Percentiles rank a stretch among this genome's conserved stretches.
Conservation (phyloP, 1,284 basidiomycete species). For the Ustilago xerochloae region DNA sequence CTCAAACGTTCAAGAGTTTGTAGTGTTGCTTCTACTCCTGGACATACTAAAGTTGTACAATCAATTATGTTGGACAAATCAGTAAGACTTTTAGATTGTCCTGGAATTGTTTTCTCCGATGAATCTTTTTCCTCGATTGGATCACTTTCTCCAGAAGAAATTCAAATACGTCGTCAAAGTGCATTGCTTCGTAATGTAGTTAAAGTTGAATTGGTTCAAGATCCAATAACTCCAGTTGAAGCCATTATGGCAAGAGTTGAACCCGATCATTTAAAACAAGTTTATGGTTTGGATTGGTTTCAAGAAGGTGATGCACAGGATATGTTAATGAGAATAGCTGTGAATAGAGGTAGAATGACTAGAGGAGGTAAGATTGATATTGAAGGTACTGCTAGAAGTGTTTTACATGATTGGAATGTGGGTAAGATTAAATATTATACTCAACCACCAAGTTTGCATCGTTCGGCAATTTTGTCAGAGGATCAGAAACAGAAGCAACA, state of each 20-base stretch:
- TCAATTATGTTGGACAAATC: conserved; percentile 91
- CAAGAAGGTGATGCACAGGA: conserved; percentile 75
- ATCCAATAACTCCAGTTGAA: conserved; percentile 78
- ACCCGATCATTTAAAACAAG: conserved; percentile 42
- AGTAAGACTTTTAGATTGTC: conserved; percentile 91
- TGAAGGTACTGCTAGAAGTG: conserved; percentile 81
- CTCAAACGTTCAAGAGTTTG: conserved; percentile 79
- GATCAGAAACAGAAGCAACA: conserved; percentile 16
- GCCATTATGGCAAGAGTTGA: conserved; percentile 63
- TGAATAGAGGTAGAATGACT: conserved; percentile 76
- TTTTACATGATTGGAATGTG: conserved; percentile 95
- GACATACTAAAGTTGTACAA: conserved; percentile 94
- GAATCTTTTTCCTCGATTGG: conserved; percentile 69
- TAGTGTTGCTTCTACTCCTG: conserved; percentile 92
- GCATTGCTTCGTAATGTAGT: conserved; percentile 82
- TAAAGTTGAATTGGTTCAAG: conserved; percentile 89
- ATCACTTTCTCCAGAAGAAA: conserved; percentile 71
- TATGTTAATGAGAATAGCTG: conserved; percentile 89
- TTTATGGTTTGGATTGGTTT: conserved; percentile 55
- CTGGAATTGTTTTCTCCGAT: conserved; percentile 80
- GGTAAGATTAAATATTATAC: conserved; percentile 94
- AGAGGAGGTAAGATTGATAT: conserved; percentile 88
- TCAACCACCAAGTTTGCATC: conserved; percentile 73
- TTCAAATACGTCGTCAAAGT: conserved; percentile 38
- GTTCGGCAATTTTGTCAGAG: conserved; percentile 28